Base-by-base conservation (phyloP, 352 stramenopile genomes). In the Pythium vanterpoolii region DNA sequence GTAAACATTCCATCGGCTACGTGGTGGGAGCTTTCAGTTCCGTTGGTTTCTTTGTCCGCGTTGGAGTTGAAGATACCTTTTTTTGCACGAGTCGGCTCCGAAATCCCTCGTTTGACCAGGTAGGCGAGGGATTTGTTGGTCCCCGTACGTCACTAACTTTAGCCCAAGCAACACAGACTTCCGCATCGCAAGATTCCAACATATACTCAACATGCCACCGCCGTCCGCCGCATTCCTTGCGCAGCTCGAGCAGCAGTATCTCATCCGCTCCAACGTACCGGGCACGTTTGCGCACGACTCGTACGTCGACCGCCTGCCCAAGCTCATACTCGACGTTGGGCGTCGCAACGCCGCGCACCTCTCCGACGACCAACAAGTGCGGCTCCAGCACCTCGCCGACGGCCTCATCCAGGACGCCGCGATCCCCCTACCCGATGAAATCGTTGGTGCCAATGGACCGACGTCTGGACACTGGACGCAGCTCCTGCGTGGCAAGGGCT, bases 271-370 rank as follows among this genome's bases (percentile, higher is more conserved):
- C 23, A 69, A 83, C 47, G 69, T 80, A 0, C 62, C 64, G 6
- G 78, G 76, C 57, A 81, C 78, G 14, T 89, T 90, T 48, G 71
- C 81, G n/a, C 74, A 87, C 47, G 74, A 87, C 42, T 86, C 78
- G 48, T 87, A 79, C 69, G 69, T 69, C 26, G 69, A 77, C 30
- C 75, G 81, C 49, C 63, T 90, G 33, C 81, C 81, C 4, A 63
- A 69, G 51, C 73, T 90, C 16, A 64, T 90, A 5, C 69, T 62
- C 36, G 81, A 90, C 51, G 81, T 83, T 5, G 78, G 73, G 13
- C 47, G 54, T 19, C 71, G 73, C 60, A 90, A 90, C 57, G 56
- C 60, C 23, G 27, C 68, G 19, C 71, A 60, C 7, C 74, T 91
- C 24, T 69, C 69, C 0, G 23, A 52, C 0, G 55, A 74, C 19